phyloP scores from a whole-genome alignment of 2,329 filamentous ascomycete genomes.

The Calonectria multiphialidica region DNA sequence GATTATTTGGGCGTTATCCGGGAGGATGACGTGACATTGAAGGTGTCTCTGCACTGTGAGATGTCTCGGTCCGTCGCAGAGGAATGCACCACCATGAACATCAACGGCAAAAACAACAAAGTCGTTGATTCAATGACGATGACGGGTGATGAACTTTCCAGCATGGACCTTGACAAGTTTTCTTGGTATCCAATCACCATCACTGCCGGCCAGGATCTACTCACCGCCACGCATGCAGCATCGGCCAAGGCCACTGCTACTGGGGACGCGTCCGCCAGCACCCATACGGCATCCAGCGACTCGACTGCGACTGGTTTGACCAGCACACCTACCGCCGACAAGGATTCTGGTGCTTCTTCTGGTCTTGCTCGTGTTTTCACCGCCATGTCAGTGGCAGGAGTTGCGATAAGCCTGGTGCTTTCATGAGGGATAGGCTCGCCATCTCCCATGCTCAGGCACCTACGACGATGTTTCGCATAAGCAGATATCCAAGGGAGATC shows the following conservation, averaged over 20 bases:
- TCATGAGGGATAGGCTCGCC: neutral
- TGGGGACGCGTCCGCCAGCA: neutral
- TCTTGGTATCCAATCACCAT: constrained; percentile 17
- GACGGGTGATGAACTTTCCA: no score
- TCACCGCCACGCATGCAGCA: neutral
- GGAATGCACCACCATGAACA: no score
- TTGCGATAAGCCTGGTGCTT: neutral
- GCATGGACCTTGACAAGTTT: neutral
- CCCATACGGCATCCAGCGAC: neutral
- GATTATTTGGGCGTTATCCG: no score
- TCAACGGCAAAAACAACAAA: no score
- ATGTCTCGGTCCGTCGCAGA: no score
- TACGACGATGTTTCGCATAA: no score
- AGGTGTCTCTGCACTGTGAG: no score
- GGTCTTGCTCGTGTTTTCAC: neutral
- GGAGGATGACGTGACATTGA: no score
- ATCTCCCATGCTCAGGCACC: no score
- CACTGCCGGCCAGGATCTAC: constrained; percentile 19
- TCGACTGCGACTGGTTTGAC: constrained; percentile 1
- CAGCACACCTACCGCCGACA: neutral
- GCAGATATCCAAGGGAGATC: no score
- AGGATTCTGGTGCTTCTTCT: constrained; percentile 7
- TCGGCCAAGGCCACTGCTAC: neutral
- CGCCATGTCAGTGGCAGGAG: constrained; percentile 4
- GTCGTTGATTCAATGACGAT: no score